Percentiles rank a stretch among this genome's conserved stretches.
Evolutionary conservation across 176 grass and related monocot genomes (phyloP).

Genomic region (maize (Zea mays)): DNA sequence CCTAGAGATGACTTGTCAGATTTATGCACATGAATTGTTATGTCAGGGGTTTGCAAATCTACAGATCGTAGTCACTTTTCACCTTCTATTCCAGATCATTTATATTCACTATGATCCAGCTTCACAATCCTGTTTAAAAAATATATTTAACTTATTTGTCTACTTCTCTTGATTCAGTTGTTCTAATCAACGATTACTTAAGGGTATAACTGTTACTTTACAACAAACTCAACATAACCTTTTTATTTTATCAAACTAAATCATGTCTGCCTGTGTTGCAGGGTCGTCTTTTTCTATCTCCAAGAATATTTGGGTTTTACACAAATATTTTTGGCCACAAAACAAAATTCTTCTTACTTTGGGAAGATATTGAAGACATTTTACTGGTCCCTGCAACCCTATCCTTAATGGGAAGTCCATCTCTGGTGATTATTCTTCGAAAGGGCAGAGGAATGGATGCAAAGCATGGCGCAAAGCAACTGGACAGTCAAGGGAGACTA

Average conservation of each 20-base stretch:
- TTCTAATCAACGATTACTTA: neutral
- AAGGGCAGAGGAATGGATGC: conserved; percentile 86
- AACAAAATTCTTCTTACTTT: conserved; percentile 99
- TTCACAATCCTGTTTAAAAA: conserved; percentile 12
- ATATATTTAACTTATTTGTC: neutral
- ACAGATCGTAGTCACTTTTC: neutral
- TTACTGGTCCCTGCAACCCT: conserved; percentile 64
- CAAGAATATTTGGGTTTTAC: conserved; percentile 96
- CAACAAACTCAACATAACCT: neutral
- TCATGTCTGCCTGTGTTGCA: conserved; percentile 43
- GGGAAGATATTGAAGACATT: conserved; percentile 98
- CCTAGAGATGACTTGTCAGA: conserved; percentile 10
- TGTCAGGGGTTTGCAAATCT: neutral
- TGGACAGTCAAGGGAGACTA: conserved; percentile 76
- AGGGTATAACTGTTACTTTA: neutral
- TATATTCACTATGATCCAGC: neutral
- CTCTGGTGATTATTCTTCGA: conserved; percentile 68
- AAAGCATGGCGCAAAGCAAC: conserved; percentile 74
- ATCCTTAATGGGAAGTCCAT: conserved; percentile 82
- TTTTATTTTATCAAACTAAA: neutral
- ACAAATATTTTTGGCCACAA: conserved; percentile 90
- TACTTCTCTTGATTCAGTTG: neutral
- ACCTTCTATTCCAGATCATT: neutral
- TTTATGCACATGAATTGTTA: neutral
- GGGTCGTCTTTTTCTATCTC: conserved; percentile 93